Evolutionary conservation across 768 basidiomycete genomes (phyloP).

Genomic region (Amylocystis lapponica): DNA sequence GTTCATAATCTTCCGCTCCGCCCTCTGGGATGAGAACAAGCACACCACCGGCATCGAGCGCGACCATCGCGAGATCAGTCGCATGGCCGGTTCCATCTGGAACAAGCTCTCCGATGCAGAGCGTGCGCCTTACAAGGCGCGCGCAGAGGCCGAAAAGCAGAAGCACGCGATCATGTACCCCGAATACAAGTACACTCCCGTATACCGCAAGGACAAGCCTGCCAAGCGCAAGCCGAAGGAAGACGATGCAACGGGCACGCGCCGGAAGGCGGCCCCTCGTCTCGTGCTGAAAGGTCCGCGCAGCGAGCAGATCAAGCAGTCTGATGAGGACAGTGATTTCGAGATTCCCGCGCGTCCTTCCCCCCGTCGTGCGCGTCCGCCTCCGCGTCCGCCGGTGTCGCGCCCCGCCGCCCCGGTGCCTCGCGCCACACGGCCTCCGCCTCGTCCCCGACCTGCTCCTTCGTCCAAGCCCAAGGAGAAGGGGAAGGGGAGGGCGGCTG

Average conservation of each 20-base stretch:
- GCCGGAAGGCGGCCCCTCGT: slow-evolving; percentile 33
- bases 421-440: too few species aligned
- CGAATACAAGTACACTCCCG: slow-evolving; percentile 59
- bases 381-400: neutral
- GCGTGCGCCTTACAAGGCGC: slow-evolving; percentile 38
- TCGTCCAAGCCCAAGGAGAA: too few species aligned
- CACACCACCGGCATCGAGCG: slow-evolving; percentile 49
- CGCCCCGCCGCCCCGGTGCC: too few species aligned
- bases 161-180: slow-evolving; percentile 49
- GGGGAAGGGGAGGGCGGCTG: too few species aligned
- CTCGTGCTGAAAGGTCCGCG: slow-evolving; percentile 30
- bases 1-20: slow-evolving; percentile 79
- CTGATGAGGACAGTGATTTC: neutral
- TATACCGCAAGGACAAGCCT: slow-evolving; percentile 23
- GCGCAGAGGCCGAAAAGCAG: slow-evolving; percentile 42
- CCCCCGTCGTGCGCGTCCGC: neutral
- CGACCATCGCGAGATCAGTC: slow-evolving; percentile 69
- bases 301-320: slow-evolving; percentile 22
- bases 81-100: slow-evolving; percentile 69
- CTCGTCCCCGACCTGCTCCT: too few species aligned
- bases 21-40: slow-evolving; percentile 50
- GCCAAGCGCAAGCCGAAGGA: slow-evolving; percentile 33
- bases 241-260: slow-evolving; percentile 30
- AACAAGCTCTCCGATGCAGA: slow-evolving; percentile 42
- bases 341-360: neutral